A percentile compares a stretch with the other conserved stretches of the same genome.
Evolutionary conservation across 2,329 filamentous ascomycete species (phyloP).

Genomic region (Neodidymelliopsis sp.): DNA sequence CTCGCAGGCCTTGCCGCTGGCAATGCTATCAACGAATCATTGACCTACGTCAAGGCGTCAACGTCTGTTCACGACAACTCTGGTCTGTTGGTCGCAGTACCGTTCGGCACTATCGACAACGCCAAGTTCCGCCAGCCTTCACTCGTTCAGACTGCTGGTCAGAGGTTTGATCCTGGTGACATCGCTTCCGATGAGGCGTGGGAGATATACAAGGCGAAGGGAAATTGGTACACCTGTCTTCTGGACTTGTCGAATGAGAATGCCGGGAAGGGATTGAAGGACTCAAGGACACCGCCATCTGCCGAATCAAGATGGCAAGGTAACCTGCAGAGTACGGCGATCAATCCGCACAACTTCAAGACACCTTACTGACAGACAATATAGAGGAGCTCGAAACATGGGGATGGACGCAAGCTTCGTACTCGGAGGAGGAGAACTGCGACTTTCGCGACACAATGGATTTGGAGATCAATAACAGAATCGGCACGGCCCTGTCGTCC

Average conservation of each 20-base stretch:
- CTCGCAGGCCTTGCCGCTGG: not conserved
- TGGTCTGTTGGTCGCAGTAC: not conserved
- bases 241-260: not conserved
- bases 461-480: not conserved
- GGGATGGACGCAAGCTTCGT: slow-evolving; percentile 14
- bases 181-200: not conserved
- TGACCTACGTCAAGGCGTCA: not conserved
- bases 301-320: slow-evolving; percentile 1
- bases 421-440: slow-evolving; percentile 1
- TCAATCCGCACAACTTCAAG: not conserved
- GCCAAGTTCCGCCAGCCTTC: not conserved
- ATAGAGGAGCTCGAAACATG: slow-evolving; percentile 14
- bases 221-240: not conserved
- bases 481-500: slow-evolving; percentile 1
- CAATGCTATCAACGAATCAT: not conserved
- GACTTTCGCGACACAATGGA: not conserved
- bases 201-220: not conserved
- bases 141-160: not conserved
- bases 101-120: not conserved
- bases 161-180: not conserved
- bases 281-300: not conserved
- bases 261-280: not conserved
- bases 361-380: not conserved
- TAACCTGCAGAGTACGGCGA: not conserved
- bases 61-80: not conserved